Evolutionary conservation across 2,329 filamentous ascomycete genomes (phyloP), one percentile per base, ranked within the genome.

Genomic region (Ophiostoma triangulosporum): DNA sequence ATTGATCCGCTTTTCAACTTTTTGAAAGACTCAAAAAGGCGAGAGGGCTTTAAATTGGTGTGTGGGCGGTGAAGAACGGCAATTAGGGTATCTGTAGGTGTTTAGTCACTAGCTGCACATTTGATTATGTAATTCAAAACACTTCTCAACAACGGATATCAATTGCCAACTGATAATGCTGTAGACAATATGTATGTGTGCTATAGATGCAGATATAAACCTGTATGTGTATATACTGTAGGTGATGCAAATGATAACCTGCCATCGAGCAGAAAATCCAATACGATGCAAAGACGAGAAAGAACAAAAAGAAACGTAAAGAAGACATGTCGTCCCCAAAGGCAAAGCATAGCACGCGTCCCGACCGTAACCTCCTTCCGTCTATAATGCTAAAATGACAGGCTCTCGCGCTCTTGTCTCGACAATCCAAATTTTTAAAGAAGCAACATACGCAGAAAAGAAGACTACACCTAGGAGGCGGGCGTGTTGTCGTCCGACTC

Each of bases 31-130:
- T 17, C 22, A 43, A 51, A 24, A 50, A 22, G 38, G 17, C 12
- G 26, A n/a, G 20, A 52, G 26, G 52, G 43, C 24, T 31, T 50
- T 20, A 35, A 48, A 31, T 48, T 62, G 64, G 64, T 62, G 65
- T 55, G 61, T 54, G 61, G 65, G 71, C 72, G 72, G 71, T 74
- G 62, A 64, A 33, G 5, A 6, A 4, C 24, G 72, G 72, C 72
- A 74, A 66, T 72, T 74, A 71, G 70, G 71, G 70, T 63, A 63
- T 22, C 14, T 48, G 14, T 29, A 24, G 27, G 26, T 48, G 20
- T 15, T 22, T 1, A 26, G 11, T n/a, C n/a, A n/a, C n/a, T n/a
- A n/a, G n/a, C n/a, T n/a, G n/a, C n/a, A n/a, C 22, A 22, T 14
- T 20, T 22, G 27, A 17, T 48, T 48, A 48, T 48, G 17, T 48